phyloP scores from a whole-genome alignment of 352 stramenopile species.

The Elongisporangium undulatum region DNA sequence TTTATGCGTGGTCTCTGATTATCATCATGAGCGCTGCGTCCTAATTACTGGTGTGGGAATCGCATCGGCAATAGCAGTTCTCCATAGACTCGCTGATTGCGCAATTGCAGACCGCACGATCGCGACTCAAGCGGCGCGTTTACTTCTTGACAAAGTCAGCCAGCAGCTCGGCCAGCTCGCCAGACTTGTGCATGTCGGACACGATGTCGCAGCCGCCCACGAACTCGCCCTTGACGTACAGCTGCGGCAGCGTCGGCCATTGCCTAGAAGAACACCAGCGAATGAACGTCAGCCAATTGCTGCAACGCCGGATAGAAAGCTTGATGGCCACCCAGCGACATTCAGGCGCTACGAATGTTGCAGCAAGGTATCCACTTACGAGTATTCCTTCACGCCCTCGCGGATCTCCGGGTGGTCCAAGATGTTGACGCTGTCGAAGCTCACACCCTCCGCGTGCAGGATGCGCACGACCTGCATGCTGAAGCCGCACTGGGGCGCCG shows the following conservation, averaged over 20 bases:
- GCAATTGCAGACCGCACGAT: neutral
- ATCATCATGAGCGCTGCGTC: neutral
- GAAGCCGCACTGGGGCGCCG: constrained; percentile 97
- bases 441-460: constrained; percentile 88
- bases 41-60: neutral
- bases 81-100: neutral
- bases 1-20: constrained; percentile 4
- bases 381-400: constrained; percentile 98
- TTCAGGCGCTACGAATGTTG: neutral
- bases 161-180: constrained; percentile 89
- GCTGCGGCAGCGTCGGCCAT: constrained; percentile 97
- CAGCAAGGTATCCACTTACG: constrained; percentile 54
- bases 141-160: constrained; percentile 77
- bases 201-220: constrained; percentile 99
- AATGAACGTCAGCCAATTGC: neutral
- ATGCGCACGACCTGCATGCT: constrained; percentile 95
- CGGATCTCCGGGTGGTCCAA: constrained; percentile 97
- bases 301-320: too few species aligned
- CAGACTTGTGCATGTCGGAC: constrained; percentile 91
- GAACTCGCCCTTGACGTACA: constrained; percentile 99
- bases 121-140: neutral
- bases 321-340: too few species aligned
- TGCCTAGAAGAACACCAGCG: constrained; percentile 38
- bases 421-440: constrained; percentile 98
- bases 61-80: neutral